Base-by-base conservation (phyloP, 192 early-diverging fungal species). In the Phlyctochytrium planicorne region DNA sequence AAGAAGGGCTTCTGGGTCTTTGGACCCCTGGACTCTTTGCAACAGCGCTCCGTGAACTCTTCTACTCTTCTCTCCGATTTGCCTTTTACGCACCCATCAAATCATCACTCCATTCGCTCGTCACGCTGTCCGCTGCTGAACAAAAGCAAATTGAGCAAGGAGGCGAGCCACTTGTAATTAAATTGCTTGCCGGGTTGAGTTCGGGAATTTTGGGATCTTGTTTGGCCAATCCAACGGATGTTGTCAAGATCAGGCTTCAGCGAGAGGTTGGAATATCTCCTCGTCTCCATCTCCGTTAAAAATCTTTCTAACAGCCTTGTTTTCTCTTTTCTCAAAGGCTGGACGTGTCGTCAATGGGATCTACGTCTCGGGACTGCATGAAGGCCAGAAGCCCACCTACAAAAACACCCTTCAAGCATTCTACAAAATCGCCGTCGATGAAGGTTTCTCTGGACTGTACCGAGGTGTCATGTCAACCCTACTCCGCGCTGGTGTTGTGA, bases 391-490 rank as follows among this genome's bases (percentile, higher is more conserved):
- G 12, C 69, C 69, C 0, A 59, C 16, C n/a, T 63, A 70, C 34
- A 66, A 53, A 4, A 63, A 63, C 27, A 70, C 69, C 3, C 40
- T 70, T 33, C 24, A 70, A 14, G 61, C 62, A 4, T 70, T 70
- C 31, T 40, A 52, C 24, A 37, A 70, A 63, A 63, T 70, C 23
- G 30, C 56, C 6, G 24, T 64, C 23, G 27, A 17, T 1, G 69
- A 70, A 52, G n/a, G 30, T 10, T 35, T 67, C 2, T 2, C 6
- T 4, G 61, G 69, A 29, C 62, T 84, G 16, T 84, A 80, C 30
- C 66, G 74, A 30, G 82, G 82, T 1, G 80, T 82, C 29, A 64
- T 71, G 14, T 77, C 82, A 2, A 84, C 82, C 2, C 72, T 70
- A 24, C 66, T 73, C 10, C 66, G 82, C 2, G 82, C 82, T 4